Conservation (phyloP, 2,329 filamentous ascomycete species). For the Pseudopyrenochaeta lycopersici region DNA sequence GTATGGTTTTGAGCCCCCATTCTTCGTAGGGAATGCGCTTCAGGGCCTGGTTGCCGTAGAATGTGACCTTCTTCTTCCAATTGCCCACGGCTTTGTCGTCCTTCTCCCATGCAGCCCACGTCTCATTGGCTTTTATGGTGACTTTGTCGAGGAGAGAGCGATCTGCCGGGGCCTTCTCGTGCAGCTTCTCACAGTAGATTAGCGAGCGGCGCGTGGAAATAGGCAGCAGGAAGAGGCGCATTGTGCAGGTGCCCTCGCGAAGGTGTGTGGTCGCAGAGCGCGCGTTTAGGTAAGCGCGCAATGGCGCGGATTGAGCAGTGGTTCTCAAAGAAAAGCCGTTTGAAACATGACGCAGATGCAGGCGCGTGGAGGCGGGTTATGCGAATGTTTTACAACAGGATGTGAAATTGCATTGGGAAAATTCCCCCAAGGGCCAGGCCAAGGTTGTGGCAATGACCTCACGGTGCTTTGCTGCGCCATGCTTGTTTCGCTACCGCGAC, state of each 20-base stretch:
- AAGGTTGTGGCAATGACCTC: slow-evolving; percentile 6
- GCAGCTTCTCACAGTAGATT: slow-evolving; percentile 86
- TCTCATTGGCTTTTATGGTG: slow-evolving; percentile 74
- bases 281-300: slow-evolving; percentile 23
- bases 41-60: slow-evolving; percentile 85
- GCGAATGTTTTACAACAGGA: background rate
- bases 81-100: slow-evolving; percentile 68
- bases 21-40: slow-evolving; percentile 93
- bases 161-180: slow-evolving; percentile 58
- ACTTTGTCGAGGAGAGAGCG: slow-evolving; percentile 73
- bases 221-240: slow-evolving; percentile 94
- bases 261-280: slow-evolving; percentile 6
- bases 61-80: slow-evolving; percentile 88
- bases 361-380: slow-evolving; percentile 14
- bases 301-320: slow-evolving; percentile 21
- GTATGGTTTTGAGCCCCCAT: slow-evolving; percentile 96
- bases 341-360: slow-evolving; percentile 26
- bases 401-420: slow-evolving; percentile 10
- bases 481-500: slow-evolving; percentile 24
- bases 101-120: slow-evolving; percentile 89
- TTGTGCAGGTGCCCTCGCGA: slow-evolving; percentile 50
- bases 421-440: slow-evolving; percentile 2
- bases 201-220: slow-evolving; percentile 91
- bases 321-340: slow-evolving; percentile 19
- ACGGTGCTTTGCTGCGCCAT: slow-evolving; percentile 12